These are phyloP conservation scores for Zygosaccharomyces bailii DNA, from an alignment of 805 yeast species.

Conservation along the genomic window DNA sequence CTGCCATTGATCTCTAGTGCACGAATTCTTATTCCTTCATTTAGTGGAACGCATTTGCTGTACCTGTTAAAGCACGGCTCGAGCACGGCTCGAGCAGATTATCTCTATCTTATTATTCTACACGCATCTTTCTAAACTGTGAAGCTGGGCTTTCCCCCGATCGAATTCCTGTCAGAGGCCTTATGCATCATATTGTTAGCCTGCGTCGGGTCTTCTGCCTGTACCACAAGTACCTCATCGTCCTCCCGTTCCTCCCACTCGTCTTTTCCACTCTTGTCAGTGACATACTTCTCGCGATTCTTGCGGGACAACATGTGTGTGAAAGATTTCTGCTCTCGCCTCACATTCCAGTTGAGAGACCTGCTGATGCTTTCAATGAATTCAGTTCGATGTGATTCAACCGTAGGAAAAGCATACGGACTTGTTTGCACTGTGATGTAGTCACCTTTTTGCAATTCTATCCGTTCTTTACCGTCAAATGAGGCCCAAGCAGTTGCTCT, in stretches of 20 bases:
- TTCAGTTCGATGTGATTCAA: constrained; percentile 67
- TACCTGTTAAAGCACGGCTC: not conserved
- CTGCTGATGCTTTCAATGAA: constrained; percentile 81
- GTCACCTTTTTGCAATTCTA: constrained; percentile 78
- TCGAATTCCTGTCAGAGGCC: constrained; percentile 5
- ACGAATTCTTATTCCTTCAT: not conserved
- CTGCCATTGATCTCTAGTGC: not conserved
- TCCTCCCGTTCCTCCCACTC: constrained; percentile 15
- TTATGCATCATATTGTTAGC: constrained; percentile 7
- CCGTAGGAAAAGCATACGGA: constrained; percentile 92
- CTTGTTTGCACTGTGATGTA: constrained; percentile 82
- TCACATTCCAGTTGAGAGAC: constrained; percentile 88
- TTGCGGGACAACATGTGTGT: constrained; percentile 56
- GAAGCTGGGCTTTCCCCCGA: constrained; percentile 1
- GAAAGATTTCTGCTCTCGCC: constrained; percentile 85
- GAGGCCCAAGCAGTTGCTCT: constrained; percentile 96
- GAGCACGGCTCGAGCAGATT: not conserved
- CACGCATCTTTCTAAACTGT: not conserved
- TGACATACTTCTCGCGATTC: constrained; percentile 46
- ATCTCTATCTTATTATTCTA: not conserved
- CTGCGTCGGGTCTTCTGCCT: constrained; percentile 12
- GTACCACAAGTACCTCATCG: constrained; percentile 18
- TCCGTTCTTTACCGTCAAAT: constrained; percentile 87
- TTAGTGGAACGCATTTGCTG: not conserved
- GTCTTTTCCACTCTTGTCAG: constrained; percentile 18